phyloP scores from a whole-genome alignment of 2,329 filamentous ascomycete species.

The Fusarium brachygibbosum region DNA sequence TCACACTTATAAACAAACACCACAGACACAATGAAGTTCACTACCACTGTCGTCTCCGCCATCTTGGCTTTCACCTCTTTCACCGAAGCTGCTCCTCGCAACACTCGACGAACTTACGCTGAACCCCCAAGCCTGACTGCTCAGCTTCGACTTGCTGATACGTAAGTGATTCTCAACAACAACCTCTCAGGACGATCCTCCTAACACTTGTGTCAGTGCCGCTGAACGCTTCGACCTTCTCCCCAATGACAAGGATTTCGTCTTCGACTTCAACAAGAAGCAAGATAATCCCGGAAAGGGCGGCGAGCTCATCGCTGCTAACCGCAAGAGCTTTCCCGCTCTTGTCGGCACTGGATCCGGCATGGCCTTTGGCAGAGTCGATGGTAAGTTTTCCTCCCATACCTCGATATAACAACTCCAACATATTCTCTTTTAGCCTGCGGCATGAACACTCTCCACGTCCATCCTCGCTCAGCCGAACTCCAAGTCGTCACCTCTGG shows the following conservation, averaged over 20 bases:
- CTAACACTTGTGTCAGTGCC: constrained; percentile 51
- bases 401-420: constrained; percentile 13
- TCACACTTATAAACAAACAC: constrained; percentile 4
- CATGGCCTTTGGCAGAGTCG: constrained; percentile 66
- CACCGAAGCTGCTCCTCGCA: constrained; percentile 48
- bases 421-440: constrained; percentile 55
- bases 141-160: constrained; percentile 58
- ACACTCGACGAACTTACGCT: constrained; percentile 23
- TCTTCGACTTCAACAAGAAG: constrained; percentile 62
- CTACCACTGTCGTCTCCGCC: constrained; percentile 52
- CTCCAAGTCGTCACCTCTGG: constrained; percentile 66
- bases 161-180: constrained; percentile 45
- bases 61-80: constrained; percentile 58
- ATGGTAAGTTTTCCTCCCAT: constrained; percentile 47
- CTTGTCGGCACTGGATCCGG: constrained; percentile 65
- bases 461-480: constrained; percentile 67
- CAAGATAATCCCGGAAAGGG: constrained; percentile 52
- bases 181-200: not conserved
- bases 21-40: constrained; percentile 54
- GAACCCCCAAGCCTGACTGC: constrained; percentile 53
- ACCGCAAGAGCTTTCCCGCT: constrained; percentile 69
- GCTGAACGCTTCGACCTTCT: constrained; percentile 61
- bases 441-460: constrained; percentile 70
- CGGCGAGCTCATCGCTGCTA: constrained; percentile 65
- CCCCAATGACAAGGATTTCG: constrained; percentile 59